A percentile compares a stretch with the other conserved stretches of the same genome.
phyloP scores from a whole-genome alignment of 73 alveolate species.

The Paramecium biaurelia region DNA sequence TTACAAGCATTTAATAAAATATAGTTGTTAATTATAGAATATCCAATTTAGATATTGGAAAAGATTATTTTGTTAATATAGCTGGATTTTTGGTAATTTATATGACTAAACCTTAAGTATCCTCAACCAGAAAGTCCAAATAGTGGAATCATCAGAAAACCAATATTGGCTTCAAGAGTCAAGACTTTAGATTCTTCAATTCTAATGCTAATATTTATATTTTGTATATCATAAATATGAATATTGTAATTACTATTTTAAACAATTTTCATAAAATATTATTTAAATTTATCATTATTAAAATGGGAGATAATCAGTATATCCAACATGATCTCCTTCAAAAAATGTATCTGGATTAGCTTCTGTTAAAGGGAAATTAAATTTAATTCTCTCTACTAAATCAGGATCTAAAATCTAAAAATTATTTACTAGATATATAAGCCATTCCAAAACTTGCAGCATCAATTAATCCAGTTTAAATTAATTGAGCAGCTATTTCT shows the following conservation, averaged over 20 bases:
- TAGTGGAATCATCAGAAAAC: neutral
- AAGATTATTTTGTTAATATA: neutral
- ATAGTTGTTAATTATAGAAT: neutral
- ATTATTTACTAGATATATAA: neutral
- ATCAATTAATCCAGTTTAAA: neutral
- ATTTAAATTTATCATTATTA: neutral
- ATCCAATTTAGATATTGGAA: neutral
- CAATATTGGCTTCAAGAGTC: neutral
- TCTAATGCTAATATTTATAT: neutral
- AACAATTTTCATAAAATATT: no score
- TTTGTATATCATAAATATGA: neutral
- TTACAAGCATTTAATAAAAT: neutral
- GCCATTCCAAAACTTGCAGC: constrained; percentile 39
- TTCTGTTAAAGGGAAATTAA: neutral
- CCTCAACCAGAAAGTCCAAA: neutral
- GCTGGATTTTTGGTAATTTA: neutral
- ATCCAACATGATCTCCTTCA: constrained; percentile 52
- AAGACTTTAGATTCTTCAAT: neutral
- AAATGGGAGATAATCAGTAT: constrained; percentile 49
- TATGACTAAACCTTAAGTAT: neutral
- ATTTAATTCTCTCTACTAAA: neutral
- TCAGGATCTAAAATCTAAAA: constrained; percentile 41
- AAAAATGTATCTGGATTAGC: constrained; percentile 14
- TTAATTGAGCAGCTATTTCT: constrained; percentile 7
- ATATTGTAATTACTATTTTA: no score